Conservation (phyloP, 2,329 filamentous ascomycete species). For the Fusarium praegraminearum region DNA sequence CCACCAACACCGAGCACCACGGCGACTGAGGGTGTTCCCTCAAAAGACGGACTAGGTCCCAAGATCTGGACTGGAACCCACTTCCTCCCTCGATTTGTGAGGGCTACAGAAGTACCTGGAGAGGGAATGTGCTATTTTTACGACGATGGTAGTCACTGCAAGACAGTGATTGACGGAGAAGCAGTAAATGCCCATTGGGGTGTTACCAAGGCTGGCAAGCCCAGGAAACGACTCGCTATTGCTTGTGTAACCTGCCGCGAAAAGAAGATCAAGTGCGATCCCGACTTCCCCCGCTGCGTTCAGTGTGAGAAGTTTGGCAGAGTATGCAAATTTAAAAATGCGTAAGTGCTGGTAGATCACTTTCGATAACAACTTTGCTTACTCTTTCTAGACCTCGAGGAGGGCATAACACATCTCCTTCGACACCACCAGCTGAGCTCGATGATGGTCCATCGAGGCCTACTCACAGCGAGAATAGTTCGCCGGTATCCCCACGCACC, state of each 20-base stretch:
- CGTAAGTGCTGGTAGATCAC: constrained; percentile 68
- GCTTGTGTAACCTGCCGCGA: constrained; percentile 94
- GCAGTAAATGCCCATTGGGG: constrained; percentile 92
- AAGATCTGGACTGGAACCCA: constrained; percentile 78
- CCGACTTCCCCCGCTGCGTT: constrained; percentile 85
- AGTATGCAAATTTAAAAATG: constrained; percentile 85
- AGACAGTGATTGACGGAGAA: constrained; percentile 86
- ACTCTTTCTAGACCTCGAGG: constrained; percentile 63
- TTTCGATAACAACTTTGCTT: constrained; percentile 3
- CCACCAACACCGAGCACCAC: constrained; percentile 49
- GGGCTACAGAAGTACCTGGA: constrained; percentile 75
- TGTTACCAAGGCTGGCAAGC: constrained; percentile 93
- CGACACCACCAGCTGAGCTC: constrained; percentile 63
- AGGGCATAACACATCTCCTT: constrained; percentile 68
- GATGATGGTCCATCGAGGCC: constrained; percentile 56
- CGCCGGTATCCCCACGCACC: constrained; percentile 62
- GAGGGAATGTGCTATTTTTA: constrained; percentile 89
- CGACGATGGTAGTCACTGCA: constrained; percentile 85
- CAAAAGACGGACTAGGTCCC: constrained; percentile 72
- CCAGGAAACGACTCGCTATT: constrained; percentile 88
- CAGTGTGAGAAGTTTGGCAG: constrained; percentile 94
- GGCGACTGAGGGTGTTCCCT: constrained; percentile 58
- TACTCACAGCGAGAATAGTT: constrained; percentile 59
- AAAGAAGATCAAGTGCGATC: constrained; percentile 98
- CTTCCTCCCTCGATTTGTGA: constrained; percentile 74